Evolutionary conservation across 352 stramenopile species (phyloP), one percentile per base, ranked within the genome.

Genomic region (Achlya hypogyna): DNA sequence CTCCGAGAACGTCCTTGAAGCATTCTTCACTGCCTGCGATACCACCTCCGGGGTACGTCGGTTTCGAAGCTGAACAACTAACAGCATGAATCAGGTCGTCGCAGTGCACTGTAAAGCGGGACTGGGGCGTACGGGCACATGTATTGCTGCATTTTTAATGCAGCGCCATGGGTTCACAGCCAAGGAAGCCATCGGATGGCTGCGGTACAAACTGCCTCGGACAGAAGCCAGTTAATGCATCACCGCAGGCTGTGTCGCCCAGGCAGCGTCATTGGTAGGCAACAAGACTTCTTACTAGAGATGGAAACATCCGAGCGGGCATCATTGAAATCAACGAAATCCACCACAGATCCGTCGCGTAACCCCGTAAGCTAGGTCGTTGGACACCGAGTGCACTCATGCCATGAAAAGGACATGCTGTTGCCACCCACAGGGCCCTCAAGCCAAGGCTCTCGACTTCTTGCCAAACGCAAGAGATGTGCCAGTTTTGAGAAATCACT

Each of bases 141-240:
- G 88, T 71, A 97, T 98, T 52, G 91, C 83, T 9, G 86, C 79
- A 27, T 98, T 97, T 65, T 69, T 97, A 23, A 98, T 98, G 89
- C 96, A 98, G 74, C 89, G 97, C 69, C 96, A 92, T 69, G 64
- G 74, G 34, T 84, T 98, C 40, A 97, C 88, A 1, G 93, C 91
- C 10, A 78, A 75, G 6, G 84, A 97, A 80, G 81, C 77, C 4
- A 97, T 97, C 74, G 87, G 82, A 3, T 97, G 86, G 82, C 84
- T 95, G 71, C 74, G 91, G 62, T 86, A 96, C 56, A 10, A 42
- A 3, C 23, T 54, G 18, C 40, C 1, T 53, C 14, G 0, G 18
- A 22, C 5, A 65, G 6, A n/a, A n/a, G n/a, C n/a, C n/a, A n/a
- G n/a, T n/a, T 10, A 63, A n/a, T 4, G 32, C 10, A 25, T 8